Evolutionary conservation across 345 rosid species (phyloP).

Genomic region (Eucalyptus brandiana): DNA sequence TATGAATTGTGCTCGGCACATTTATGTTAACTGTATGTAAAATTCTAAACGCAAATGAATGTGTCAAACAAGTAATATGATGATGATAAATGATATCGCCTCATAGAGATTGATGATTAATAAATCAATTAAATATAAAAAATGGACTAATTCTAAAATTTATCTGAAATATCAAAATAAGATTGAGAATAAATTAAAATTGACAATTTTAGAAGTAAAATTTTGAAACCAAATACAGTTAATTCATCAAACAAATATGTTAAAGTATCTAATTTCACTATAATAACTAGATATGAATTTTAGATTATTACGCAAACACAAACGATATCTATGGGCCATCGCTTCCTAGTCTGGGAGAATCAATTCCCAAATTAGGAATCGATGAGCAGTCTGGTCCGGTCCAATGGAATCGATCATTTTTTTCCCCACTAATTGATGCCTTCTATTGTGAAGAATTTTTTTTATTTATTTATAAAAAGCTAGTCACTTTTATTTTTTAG

Average conservation of each 20-base stretch:
- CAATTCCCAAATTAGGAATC: no score
- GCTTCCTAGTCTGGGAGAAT: accelerated
- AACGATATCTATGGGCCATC: accelerated
- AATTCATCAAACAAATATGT: accelerated
- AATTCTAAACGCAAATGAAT: accelerated
- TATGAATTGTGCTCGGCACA: accelerated
- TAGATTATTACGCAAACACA: accelerated
- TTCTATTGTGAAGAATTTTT: no score
- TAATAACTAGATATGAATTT: no score
- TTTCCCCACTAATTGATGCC: accelerated
- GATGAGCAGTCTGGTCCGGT: accelerated
- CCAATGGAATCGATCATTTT: accelerated
- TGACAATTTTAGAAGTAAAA: no score
- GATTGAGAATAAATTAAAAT: no score
- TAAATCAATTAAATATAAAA: no score
- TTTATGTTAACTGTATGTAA: accelerated
- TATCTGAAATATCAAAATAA: accelerated
- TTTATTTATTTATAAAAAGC: no score
- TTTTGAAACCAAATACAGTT: accelerated
- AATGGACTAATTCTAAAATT: no score
- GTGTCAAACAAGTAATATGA: no score
- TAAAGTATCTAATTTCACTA: accelerated
- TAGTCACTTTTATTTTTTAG: no score
- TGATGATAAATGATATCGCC: accelerated
- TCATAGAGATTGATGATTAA: no score